Conservation (phyloP, 2,329 filamentous ascomycete genomes). For the Fusarium coffeatum region DNA sequence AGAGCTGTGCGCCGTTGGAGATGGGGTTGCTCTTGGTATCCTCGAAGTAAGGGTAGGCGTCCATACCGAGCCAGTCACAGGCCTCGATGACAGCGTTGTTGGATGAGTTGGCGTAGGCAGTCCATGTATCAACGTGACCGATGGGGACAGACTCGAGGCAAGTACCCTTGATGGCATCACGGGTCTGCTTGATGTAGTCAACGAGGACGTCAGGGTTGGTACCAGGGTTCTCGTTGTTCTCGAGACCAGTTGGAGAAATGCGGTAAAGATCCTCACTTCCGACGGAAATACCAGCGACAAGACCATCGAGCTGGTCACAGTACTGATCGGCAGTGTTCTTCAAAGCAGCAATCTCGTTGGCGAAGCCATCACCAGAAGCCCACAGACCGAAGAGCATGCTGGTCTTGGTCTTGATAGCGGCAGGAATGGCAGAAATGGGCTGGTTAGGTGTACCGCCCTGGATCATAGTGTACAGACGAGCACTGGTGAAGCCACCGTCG, state of each 20-base stretch:
- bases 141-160: slow-evolving; percentile 67
- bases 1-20: slow-evolving; percentile 71
- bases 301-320: slow-evolving; percentile 70
- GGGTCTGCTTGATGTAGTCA: slow-evolving; percentile 77
- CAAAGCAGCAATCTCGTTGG: slow-evolving; percentile 80
- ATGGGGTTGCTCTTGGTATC: slow-evolving; percentile 74
- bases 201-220: slow-evolving; percentile 70
- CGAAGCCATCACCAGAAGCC: slow-evolving; percentile 78
- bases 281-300: slow-evolving; percentile 85
- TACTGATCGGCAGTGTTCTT: slow-evolving; percentile 75
- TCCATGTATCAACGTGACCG: slow-evolving; percentile 93
- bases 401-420: slow-evolving; percentile 84
- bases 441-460: slow-evolving; percentile 74
- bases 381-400: slow-evolving; percentile 85
- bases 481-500: slow-evolving; percentile 71
- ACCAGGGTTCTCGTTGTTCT: slow-evolving; percentile 71
- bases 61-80: slow-evolving; percentile 83
- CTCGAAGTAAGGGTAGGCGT: slow-evolving; percentile 89
- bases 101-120: slow-evolving; percentile 76
- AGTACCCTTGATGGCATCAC: slow-evolving; percentile 72
- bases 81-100: slow-evolving; percentile 77
- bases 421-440: slow-evolving; percentile 79
- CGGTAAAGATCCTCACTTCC: slow-evolving; percentile 91
- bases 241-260: slow-evolving; percentile 75
- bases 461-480: slow-evolving; percentile 80